Evolutionary conservation across 352 stramenopile species (phyloP), one percentile per base, ranked within the genome.

Genomic region (Phytopythium boreale): DNA sequence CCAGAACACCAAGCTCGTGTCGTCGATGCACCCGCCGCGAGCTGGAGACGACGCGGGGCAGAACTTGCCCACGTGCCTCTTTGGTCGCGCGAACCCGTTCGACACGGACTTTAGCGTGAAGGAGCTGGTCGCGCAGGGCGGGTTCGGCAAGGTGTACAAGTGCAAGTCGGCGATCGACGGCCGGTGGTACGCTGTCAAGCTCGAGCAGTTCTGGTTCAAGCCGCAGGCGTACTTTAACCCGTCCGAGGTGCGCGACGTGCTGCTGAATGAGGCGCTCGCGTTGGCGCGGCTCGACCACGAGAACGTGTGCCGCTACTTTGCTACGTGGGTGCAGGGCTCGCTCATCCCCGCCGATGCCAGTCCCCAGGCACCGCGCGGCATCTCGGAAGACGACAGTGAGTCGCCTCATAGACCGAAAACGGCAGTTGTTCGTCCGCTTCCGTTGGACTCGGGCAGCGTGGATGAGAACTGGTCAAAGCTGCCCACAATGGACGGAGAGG

Each of bases 231-330:
- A 88, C 37, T 92, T 92, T 63, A 88, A 87, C 26, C 83, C 83
- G 34, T 74, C 71, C 0, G 77, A 91, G 47, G 76, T 97, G 57
- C 96, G 97, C 56, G 77, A 90, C 64, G 97, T 97, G 57, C 86
- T 98, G 58, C 82, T 96, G 65, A 92, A 97, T 59, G 95, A 98
- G 66, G 93, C 97, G 4, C 86, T 94, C 2, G 94, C 93, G 9
- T 87, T 98, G 63, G 92, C 92, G 12, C 70, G 89, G 7, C 88
- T 98, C 24, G 91, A 93, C 50, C 93, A 98, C 56, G 94, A 98
- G 64, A 97, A 98, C 65, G 96, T 98, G 47, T 97, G 97, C 31
- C 77, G 95, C 9, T 98, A 98, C 72, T 94, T 83, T 73, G 87
- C 90, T 61, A 90, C 85, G 27, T 94, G 85, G 85, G 82, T 94